A percentile compares a stretch with the other conserved stretches of the same genome.
phyloP scores from a whole-genome alignment of 352 stramenopile genomes.

The Aphanomyces stellatus region DNA sequence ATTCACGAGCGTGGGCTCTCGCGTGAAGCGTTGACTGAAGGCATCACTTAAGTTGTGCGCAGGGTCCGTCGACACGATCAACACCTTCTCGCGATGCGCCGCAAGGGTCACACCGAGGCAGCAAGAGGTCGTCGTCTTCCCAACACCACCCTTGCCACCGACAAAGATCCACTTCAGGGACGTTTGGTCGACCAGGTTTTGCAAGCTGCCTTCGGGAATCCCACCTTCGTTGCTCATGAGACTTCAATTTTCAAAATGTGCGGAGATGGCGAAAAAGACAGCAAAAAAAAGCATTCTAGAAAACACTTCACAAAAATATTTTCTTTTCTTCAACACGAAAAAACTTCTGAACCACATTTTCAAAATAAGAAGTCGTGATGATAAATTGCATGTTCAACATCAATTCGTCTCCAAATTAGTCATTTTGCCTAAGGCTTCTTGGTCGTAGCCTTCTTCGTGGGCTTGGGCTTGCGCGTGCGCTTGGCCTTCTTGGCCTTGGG shows the following conservation, averaged over 20 bases:
- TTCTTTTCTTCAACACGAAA: too few species aligned
- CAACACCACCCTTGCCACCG: constrained; percentile 91
- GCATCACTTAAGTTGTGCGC: constrained; percentile 99
- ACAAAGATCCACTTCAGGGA: constrained; percentile 94
- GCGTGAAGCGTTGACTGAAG: constrained; percentile 99
- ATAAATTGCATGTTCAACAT: too few species aligned
- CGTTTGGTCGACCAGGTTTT: constrained; percentile 85
- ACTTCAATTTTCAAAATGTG: too few species aligned
- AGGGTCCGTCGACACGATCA: constrained; percentile 99
- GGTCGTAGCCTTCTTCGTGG: too few species aligned
- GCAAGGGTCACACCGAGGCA: constrained; percentile 91
- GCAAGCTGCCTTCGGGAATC: constrained; percentile 82
- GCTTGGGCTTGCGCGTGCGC: too few species aligned
- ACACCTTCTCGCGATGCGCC: constrained; percentile 90
- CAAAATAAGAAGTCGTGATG: too few species aligned
- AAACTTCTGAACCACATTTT: too few species aligned
- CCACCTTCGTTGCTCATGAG: constrained; percentile 24
- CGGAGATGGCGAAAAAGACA: too few species aligned
- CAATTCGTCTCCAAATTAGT: too few species aligned
- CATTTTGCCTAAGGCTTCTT: neutral
- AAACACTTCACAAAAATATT: too few species aligned
- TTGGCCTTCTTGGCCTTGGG: neutral
- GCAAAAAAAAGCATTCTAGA: too few species aligned
- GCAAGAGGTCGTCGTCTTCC: constrained; percentile 98
- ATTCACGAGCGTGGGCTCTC: constrained; percentile 95